Percentiles rank a stretch among this genome's conserved stretches.
Evolutionary conservation across 2,329 filamentous ascomycete genomes (phyloP).

Genomic region (Xylariomycetidae sp.): DNA sequence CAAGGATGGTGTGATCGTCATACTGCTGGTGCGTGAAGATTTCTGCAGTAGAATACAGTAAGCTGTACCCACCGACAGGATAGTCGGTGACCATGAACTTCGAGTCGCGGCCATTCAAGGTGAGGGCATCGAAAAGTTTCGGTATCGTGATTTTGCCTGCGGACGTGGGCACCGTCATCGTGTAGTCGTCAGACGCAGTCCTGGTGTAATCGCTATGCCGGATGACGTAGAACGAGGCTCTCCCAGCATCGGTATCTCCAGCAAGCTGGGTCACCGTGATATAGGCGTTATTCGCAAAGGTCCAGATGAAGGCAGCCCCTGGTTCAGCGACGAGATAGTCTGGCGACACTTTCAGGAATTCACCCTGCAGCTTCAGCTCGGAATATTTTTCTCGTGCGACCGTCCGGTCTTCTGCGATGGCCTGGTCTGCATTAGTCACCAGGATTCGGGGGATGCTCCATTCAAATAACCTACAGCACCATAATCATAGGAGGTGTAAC

Average conservation of each 20-base stretch:
- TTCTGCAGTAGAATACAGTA: constrained; percentile 64
- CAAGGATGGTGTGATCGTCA: constrained; percentile 33
- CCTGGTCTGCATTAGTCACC: constrained; percentile 5
- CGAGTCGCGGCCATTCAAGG: constrained; percentile 57
- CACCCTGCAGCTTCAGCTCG: constrained; percentile 69
- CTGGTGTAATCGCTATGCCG: constrained; percentile 60
- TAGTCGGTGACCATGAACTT: constrained; percentile 64
- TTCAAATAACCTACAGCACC: constrained; percentile 57
- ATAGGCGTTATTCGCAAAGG: constrained; percentile 43
- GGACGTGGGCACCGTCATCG: constrained; percentile 53
- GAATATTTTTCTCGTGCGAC: constrained; percentile 74
- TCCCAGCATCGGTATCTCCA: constrained; percentile 37
- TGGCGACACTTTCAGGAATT: constrained; percentile 67
- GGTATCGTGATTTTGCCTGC: constrained; percentile 51
- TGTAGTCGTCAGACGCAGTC: constrained; percentile 52
- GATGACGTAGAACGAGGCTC: constrained; percentile 56
- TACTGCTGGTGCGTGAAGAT: constrained; percentile 59
- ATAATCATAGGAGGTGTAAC: constrained; percentile 55
- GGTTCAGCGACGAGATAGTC: constrained; percentile 60
- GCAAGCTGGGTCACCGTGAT: constrained; percentile 57
- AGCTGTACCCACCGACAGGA: constrained; percentile 44
- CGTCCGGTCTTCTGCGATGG: constrained; percentile 53
- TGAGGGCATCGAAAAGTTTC: constrained; percentile 49
- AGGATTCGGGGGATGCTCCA: constrained; percentile 14
- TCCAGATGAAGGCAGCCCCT: constrained; percentile 42